These are phyloP conservation scores for Cutaneotrichosporon cyanovorans DNA, from an alignment of 1,284 basidiomycete species.

Conservation along the genomic window DNA sequence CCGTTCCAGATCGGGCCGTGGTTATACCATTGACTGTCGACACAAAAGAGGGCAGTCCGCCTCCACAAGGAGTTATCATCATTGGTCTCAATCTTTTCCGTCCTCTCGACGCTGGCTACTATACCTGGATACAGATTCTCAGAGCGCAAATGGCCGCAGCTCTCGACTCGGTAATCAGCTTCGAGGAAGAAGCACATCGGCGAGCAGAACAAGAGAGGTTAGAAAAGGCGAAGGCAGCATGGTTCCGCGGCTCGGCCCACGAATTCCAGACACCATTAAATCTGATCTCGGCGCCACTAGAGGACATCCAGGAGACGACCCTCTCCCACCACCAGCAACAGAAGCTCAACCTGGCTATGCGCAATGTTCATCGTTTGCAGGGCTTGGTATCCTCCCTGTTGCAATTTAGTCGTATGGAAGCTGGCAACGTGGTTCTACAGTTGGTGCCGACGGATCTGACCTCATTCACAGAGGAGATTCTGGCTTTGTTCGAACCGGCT, in stretches of 20 bases:
- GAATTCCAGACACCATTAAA: conserved; percentile 29
- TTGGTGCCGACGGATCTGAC: conserved; percentile 34
- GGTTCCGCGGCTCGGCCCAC: conserved; percentile 29
- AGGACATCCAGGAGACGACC: conserved; percentile 20
- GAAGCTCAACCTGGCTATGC: conserved; percentile 19
- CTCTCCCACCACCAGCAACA: conserved; percentile 10
- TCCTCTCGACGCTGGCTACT: conserved; percentile 27
- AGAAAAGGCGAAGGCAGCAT: conserved; percentile 20
- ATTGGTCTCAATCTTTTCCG: conserved; percentile 34
- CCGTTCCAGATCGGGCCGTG: conserved; percentile 31
- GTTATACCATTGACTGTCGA: conserved; percentile 35
- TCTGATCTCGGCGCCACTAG: conserved; percentile 24
- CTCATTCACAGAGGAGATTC: conserved; percentile 31
- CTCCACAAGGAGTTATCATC: conserved; percentile 27
- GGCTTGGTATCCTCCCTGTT: conserved; percentile 32
- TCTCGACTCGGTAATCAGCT: conserved; percentile 8
- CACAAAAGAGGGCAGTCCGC: conserved; percentile 8
- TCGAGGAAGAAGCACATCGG: conserved; percentile 6
- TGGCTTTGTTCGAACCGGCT: conserved; percentile 32
- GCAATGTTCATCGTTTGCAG: conserved; percentile 25
- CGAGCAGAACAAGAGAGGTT: conserved; percentile 12
- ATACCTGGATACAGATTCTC: conserved; percentile 23
- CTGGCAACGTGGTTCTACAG: conserved; percentile 25
- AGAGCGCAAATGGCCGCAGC: conserved; percentile 11
- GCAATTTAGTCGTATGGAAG: conserved; percentile 30